phyloP scores from a whole-genome alignment of 2,329 filamentous ascomycete genomes.

The Microdochium trichocladiopsis region DNA sequence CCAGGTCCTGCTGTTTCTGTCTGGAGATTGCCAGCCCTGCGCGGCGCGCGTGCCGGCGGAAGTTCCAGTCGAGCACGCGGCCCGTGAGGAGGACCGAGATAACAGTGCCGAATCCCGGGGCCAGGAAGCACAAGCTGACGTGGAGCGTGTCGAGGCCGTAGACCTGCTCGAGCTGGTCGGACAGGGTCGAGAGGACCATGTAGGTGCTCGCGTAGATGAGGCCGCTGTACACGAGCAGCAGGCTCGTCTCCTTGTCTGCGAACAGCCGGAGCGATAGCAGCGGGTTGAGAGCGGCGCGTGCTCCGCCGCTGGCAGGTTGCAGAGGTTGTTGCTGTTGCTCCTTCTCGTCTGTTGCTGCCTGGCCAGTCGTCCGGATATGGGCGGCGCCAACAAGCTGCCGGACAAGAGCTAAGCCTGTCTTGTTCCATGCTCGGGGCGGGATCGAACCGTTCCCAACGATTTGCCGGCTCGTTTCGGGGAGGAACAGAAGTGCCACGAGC shows the following conservation, averaged over 20 bases:
- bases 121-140: slow-evolving; percentile 44
- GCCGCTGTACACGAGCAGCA: slow-evolving; percentile 42
- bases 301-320: too few relatives aligned
- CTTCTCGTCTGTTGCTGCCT: slow-evolving; percentile 31
- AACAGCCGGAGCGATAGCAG: slow-evolving; percentile 44
- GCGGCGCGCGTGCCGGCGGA: slow-evolving; percentile 41
- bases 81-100: slow-evolving; percentile 43
- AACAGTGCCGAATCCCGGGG: slow-evolving; percentile 42
- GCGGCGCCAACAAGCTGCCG: slow-evolving; percentile 32
- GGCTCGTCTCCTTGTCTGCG: slow-evolving; percentile 47
- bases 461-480: slow-evolving; percentile 2
- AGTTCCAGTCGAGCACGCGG: slow-evolving; percentile 50
- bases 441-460: slow-evolving; percentile 5
- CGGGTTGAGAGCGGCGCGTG: slow-evolving; percentile 34
- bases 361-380: slow-evolving; percentile 55
- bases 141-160: slow-evolving; percentile 41
- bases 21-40: slow-evolving; percentile 40
- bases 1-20: slow-evolving; percentile 31
- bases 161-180: slow-evolving; percentile 38
- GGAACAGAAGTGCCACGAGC: not conserved
- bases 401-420: not conserved
- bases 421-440: not conserved
- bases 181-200: slow-evolving; percentile 42
- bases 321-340: slow-evolving; percentile 20
- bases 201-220: slow-evolving; percentile 50